These are phyloP conservation scores for Trichoderma simmonsii DNA, from an alignment of 2,329 filamentous ascomycete species.

Conservation along the genomic window DNA sequence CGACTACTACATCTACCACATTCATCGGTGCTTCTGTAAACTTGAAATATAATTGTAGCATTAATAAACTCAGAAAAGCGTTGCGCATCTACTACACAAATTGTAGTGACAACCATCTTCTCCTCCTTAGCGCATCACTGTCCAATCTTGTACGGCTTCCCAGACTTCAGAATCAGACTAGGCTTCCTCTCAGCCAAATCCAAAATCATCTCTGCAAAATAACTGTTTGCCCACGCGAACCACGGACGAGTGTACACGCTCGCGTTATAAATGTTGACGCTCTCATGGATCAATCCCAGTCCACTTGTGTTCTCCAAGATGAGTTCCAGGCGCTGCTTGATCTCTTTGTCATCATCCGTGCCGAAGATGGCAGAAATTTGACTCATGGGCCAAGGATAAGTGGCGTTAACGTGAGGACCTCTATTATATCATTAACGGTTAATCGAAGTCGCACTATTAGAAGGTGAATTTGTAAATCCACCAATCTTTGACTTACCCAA, in stretches of 20 bases:
- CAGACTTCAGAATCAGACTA: conserved; percentile 54
- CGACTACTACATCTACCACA: background rate
- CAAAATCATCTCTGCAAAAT: conserved; percentile 49
- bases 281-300: conserved; percentile 48
- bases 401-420: conserved; percentile 61
- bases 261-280: conserved; percentile 42
- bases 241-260: conserved; percentile 43
- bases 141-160: conserved; percentile 19
- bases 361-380: conserved; percentile 53
- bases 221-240: conserved; percentile 45
- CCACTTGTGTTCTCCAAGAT: conserved; percentile 41
- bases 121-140: background rate
- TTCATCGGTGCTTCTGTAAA: background rate
- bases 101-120: background rate
- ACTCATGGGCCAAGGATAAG: conserved; percentile 56
- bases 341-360: conserved; percentile 36
- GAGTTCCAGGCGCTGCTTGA: conserved; percentile 34
- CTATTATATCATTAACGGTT: conserved; percentile 32
- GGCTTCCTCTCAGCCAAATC: conserved; percentile 81
- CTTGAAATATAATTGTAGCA: background rate
- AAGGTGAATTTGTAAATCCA: background rate
- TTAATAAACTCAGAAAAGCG: background rate
- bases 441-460: background rate
- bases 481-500: conserved; percentile 24
- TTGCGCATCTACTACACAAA: background rate